Conservation (phyloP, 2,329 filamentous ascomycete genomes). For the Ramichloridium luteum region DNA sequence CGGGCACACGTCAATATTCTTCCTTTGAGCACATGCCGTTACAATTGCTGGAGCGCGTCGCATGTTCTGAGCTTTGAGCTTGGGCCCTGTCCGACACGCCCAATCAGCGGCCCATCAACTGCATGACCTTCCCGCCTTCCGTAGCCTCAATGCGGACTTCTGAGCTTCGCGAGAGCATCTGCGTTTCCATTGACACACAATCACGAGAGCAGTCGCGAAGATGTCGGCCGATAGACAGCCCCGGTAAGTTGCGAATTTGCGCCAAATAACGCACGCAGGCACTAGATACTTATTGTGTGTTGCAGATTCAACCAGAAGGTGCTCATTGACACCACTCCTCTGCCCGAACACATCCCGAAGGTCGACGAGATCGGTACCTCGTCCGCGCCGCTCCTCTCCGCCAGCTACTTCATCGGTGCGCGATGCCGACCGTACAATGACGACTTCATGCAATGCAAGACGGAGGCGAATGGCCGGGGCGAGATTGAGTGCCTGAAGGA, state of each 20-base stretch:
- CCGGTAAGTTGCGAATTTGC: conserved; percentile 39
- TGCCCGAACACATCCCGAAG: conserved; percentile 81
- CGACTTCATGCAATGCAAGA: conserved; percentile 99
- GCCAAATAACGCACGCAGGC: too few relatives aligned
- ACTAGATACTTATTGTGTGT: too few relatives aligned
- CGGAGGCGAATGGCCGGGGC: conserved; percentile 75
- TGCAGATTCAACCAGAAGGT: conserved; percentile 83
- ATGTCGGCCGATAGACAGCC: conserved; percentile 49
- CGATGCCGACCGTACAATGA: conserved; percentile 94
- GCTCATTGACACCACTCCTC: conserved; percentile 90
- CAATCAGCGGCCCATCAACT: too few relatives aligned
- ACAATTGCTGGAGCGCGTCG: too few relatives aligned
- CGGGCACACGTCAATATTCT: too few relatives aligned
- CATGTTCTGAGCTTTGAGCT: too few relatives aligned
- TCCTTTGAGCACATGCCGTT: too few relatives aligned
- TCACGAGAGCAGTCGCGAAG: conserved; percentile 24
- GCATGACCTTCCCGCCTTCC: too few relatives aligned
- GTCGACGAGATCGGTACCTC: conserved; percentile 89
- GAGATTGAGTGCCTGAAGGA: conserved; percentile 95
- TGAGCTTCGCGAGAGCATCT: too few relatives aligned
- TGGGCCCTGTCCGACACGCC: too few relatives aligned
- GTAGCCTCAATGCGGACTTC: too few relatives aligned
- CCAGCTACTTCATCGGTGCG: conserved; percentile 92
- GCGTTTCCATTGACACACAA: too few relatives aligned
- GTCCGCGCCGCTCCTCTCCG: conserved; percentile 82